Base-by-base conservation (phyloP, 2,329 filamentous ascomycete species). In the Fusarium phyllophilum region DNA sequence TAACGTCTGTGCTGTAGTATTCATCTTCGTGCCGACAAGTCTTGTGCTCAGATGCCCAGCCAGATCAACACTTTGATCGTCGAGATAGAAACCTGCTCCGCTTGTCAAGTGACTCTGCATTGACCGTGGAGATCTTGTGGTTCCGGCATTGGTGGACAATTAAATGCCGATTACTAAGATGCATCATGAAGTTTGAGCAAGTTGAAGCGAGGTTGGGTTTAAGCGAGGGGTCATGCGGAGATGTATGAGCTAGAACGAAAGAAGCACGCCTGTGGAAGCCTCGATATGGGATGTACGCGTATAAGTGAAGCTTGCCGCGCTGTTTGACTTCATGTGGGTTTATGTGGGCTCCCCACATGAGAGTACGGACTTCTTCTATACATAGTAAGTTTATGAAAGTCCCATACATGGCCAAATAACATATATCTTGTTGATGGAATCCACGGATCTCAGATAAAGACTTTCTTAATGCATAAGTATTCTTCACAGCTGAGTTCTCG, bases 131-230 rank as follows among this genome's bases (percentile, higher is more conserved):
- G 29, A 17, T 7, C n/a, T 39, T 13, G 45, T 54, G 12, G 10
- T 17, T 26, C n/a, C 2, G 26, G 59, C 14, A 66, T 66, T 66
- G 61, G 61, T 66, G 63, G 63, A 66, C 49, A 66, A 66, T 66
- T 49, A 26, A 6, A 26, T n/a, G 18, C 63, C 38, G 42, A 58
- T 39, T 36, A 29, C 61, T 39, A 45, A 26, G 13, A 15, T 31
- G 18, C 11, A 42, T 44, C 17, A 48, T 66, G 34, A 34, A 29
- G 38, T n/a, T 31, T 42, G 24, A 24, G 49, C 31, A 66, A 29
- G 18, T 44, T 29, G 63, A 49, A 58, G 54, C 42, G 42, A 66
- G 6, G 49, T 38, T 12, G 8, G 3, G 26, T 22, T 46, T 57
- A 60, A 60, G 44, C 34, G 34, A 60, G 22, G 57, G n/a, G 18